These are phyloP conservation scores for Gaultheria prostrata DNA, from an alignment of 148 eudicot genomes.

Conservation along the genomic window DNA sequence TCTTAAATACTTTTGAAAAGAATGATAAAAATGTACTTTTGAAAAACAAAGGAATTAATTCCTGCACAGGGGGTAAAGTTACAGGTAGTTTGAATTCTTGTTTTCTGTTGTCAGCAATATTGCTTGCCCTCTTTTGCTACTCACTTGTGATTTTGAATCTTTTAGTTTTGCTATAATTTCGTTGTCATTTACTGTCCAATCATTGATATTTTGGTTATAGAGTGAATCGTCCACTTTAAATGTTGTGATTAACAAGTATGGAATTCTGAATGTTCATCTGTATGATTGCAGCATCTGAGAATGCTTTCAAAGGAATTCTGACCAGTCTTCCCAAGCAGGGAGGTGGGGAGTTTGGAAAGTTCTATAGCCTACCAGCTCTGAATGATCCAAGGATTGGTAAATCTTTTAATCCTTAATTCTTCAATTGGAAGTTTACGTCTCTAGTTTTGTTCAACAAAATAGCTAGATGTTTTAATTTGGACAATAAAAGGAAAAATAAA, in stretches of 20 bases:
- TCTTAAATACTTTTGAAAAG: no score
- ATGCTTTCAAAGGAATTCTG: conserved; percentile 57
- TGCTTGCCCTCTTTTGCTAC: not conserved
- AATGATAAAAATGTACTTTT: no score
- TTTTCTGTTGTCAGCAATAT: not conserved
- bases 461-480: not conserved
- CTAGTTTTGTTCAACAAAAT: not conserved
- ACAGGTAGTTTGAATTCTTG: not conserved
- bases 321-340: conserved; percentile 67
- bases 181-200: not conserved
- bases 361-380: conserved; percentile 61
- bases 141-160: not conserved
- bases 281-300: conserved; percentile 47
- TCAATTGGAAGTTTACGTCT: not conserved
- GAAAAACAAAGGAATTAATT: not conserved
- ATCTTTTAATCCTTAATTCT: not conserved
- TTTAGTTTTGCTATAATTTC: not conserved
- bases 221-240: not conserved
- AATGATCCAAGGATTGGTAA: conserved; percentile 73
- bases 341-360: conserved; percentile 75
- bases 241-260: not conserved
- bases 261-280: conserved; percentile 11
- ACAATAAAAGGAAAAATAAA: not conserved
- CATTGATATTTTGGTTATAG: not conserved
- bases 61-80: not conserved